These are phyloP conservation scores for Crucibulum laeve DNA, from an alignment of 768 basidiomycete genomes.

Conservation along the genomic window DNA sequence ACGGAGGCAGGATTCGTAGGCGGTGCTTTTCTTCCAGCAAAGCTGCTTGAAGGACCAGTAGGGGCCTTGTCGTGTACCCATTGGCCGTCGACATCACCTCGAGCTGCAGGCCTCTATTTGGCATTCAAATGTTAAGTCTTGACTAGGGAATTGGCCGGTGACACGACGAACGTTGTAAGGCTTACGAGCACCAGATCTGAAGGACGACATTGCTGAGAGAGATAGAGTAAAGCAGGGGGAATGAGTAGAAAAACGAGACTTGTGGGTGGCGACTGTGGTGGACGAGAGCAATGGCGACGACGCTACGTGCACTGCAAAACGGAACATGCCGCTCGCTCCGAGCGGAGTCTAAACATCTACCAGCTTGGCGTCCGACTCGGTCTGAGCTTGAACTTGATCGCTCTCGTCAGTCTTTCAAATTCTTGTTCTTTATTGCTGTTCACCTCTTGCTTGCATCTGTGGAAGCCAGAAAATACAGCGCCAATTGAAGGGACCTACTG, in stretches of 20 bases:
- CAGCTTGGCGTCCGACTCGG: no score
- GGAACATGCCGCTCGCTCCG: not conserved
- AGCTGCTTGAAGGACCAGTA: conserved; percentile 32
- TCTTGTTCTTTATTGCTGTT: no score
- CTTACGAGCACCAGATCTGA: conserved; percentile 29
- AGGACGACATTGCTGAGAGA: conserved; percentile 13
- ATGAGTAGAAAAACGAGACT: not conserved
- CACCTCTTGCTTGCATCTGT: no score
- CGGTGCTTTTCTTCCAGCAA: conserved; percentile 8
- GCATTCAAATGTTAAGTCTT: conserved; percentile 1
- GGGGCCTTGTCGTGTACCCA: conserved; percentile 80
- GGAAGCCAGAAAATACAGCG: no score
- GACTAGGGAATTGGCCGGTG: not conserved
- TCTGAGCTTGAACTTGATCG: no score
- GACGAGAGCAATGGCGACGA: not conserved
- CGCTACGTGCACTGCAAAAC: not conserved
- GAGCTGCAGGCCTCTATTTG: conserved; percentile 50
- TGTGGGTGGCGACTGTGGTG: not conserved
- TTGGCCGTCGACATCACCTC: conserved; percentile 51
- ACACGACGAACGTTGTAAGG: conserved; percentile 34
- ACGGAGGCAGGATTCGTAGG: conserved; percentile 21
- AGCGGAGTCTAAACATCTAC: not conserved
- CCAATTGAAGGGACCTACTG: no score
- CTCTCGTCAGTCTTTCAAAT: no score
- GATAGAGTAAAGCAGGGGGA: conserved; percentile 7